These are phyloP conservation scores for Backusella circina DNA, from an alignment of 192 early-diverging fungal species.

Conservation along the genomic window DNA sequence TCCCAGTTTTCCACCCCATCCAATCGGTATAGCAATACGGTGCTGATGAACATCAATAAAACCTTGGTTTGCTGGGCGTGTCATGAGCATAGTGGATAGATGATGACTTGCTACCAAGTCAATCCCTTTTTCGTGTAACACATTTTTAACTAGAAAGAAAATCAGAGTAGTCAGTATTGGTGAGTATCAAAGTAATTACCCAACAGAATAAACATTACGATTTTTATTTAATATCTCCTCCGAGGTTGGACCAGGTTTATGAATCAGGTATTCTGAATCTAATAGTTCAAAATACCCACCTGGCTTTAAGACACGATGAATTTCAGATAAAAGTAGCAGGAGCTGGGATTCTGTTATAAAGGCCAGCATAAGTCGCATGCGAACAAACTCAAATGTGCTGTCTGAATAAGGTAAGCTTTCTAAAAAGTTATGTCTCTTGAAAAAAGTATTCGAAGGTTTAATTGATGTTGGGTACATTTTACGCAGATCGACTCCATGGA, in stretches of 20 bases:
- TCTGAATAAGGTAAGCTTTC: slow-evolving; percentile 26
- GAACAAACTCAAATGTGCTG: slow-evolving; percentile 30
- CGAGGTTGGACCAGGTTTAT: slow-evolving; percentile 9
- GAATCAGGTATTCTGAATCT: slow-evolving; percentile 20
- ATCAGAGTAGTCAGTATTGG: background rate
- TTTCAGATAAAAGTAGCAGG: slow-evolving; percentile 6
- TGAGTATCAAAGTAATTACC: background rate
- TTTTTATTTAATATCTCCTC: slow-evolving; percentile 3
- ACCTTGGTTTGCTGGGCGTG: slow-evolving; percentile 1
- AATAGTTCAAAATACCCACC: slow-evolving; percentile 25
- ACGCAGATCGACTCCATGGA: slow-evolving; percentile 29
- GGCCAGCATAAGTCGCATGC: slow-evolving; percentile 10
- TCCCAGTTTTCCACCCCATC: slow-evolving; percentile 16
- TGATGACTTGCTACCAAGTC: slow-evolving; percentile 9
- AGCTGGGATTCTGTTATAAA: slow-evolving; percentile 5
- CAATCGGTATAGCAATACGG: slow-evolving; percentile 12
- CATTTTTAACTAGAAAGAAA: background rate
- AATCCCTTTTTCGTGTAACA: background rate
- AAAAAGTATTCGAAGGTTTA: slow-evolving; percentile 28
- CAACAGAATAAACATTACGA: background rate
- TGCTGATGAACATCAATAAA: slow-evolving; percentile 21
- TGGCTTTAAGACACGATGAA: slow-evolving; percentile 25
- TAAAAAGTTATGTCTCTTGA: slow-evolving; percentile 18
- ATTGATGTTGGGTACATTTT: slow-evolving; percentile 15
- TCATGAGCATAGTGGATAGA: slow-evolving; percentile 11